Evolutionary conservation across 2,329 filamentous ascomycete genomes (phyloP), one percentile per base, ranked within the genome.

Genomic region (Xylariaceae sp.): DNA sequence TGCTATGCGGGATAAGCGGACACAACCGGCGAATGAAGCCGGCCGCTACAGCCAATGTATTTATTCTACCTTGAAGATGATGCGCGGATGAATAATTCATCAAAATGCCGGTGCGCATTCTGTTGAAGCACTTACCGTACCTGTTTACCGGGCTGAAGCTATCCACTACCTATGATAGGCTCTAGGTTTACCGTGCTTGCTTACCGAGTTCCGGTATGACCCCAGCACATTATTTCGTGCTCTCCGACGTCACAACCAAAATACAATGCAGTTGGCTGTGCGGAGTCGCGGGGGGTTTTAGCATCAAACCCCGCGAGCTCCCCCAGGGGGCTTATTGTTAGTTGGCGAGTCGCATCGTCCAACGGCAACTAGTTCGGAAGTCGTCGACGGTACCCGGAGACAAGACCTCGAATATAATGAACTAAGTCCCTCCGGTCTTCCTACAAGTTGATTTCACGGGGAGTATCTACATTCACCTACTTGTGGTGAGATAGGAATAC

Each of bases 71-170:
- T n/a, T n/a, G n/a, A n/a, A n/a, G n/a, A n/a, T n/a, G n/a, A n/a
- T n/a, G n/a, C n/a, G n/a, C n/a, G n/a, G n/a, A n/a, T n/a, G n/a
- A n/a, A n/a, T n/a, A n/a, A n/a, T n/a, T n/a, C n/a, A n/a, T n/a
- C n/a, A n/a, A n/a, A n/a, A n/a, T n/a, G n/a, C n/a, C n/a, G n/a
- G n/a, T n/a, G n/a, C n/a, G n/a, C n/a, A n/a, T n/a, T n/a, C n/a
- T n/a, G n/a, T n/a, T n/a, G n/a, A n/a, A n/a, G n/a, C 34, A 51
- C 52, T 31, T 59, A 46, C 56, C 56, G 56, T 21, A 26, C 43
- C 46, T 40, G 56, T 29, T 56, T 47, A 47, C 56, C 56, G 26
- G 45, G 51, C 39, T 17, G 24, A 21, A 33, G 46, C 43, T 31
- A 23, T 39, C 37, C 33, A 41, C 56, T 28, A 16, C 21, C 14